These are phyloP conservation scores for Chlorella vulgaris DNA, from an alignment of 139 green algal species.

Conservation along the genomic window DNA sequence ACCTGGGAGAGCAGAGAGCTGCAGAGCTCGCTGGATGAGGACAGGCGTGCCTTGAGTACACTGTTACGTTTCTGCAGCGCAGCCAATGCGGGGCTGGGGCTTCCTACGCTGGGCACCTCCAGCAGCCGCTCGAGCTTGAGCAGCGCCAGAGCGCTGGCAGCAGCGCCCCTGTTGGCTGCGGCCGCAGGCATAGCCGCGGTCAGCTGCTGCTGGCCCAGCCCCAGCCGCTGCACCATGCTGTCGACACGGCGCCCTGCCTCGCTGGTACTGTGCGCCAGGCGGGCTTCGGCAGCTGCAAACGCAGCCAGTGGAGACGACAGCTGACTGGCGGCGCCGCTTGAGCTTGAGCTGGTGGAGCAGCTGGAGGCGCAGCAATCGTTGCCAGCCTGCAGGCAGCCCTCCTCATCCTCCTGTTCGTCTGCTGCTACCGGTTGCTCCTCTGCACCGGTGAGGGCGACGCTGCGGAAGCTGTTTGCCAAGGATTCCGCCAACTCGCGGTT, in stretches of 20 bases:
- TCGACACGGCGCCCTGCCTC: background rate
- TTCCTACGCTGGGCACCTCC: background rate
- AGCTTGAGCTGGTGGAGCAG: background rate
- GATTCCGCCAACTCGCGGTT: no score
- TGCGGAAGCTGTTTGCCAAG: no score
- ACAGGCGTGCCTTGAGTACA: background rate
- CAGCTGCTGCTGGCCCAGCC: no score
- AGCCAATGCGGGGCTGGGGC: background rate
- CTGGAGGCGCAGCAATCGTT: background rate
- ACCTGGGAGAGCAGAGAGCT: conserved; percentile 14
- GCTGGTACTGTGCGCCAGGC: conserved; percentile 2
- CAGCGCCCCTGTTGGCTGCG: background rate
- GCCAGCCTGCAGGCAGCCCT: background rate
- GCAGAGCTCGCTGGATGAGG: background rate
- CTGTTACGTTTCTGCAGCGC: conserved; percentile 3
- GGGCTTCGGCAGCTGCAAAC: background rate
- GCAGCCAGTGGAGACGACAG: background rate
- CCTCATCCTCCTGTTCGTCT: no score
- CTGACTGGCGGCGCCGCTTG: background rate
- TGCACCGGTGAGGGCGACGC: no score
- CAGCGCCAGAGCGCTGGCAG: background rate
- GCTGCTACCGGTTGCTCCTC: no score
- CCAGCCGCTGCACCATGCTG: background rate
- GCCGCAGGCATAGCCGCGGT: no score
- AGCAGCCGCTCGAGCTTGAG: background rate